Evolutionary conservation across 495 filamentous ascomycete species (phyloP).

Genomic region (Letharia lupina): DNA sequence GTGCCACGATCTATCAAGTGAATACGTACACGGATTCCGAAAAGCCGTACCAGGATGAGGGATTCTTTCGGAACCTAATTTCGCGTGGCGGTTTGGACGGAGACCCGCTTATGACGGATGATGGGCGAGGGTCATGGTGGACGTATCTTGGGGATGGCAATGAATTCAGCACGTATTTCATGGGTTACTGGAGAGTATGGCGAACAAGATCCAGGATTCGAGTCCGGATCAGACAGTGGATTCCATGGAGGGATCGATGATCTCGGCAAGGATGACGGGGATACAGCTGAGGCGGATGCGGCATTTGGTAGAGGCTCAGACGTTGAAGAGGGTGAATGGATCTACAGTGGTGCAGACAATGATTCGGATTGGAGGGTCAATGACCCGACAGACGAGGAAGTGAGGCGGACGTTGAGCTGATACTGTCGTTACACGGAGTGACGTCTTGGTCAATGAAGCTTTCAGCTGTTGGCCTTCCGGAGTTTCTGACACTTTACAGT

Average conservation of each 20-base stretch:
- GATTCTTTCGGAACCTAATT: neutral
- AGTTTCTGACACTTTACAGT: too few species aligned
- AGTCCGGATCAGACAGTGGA: neutral
- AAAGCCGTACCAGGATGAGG: neutral
- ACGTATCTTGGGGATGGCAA: neutral
- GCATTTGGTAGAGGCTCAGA: neutral
- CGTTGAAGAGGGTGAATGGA: neutral
- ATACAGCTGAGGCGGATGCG: neutral
- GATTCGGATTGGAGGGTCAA: neutral
- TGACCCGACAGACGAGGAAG: too few species aligned
- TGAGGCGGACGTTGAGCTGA: too few species aligned
- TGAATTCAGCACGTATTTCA: neutral
- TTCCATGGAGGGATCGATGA: neutral
- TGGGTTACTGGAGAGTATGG: neutral
- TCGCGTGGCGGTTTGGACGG: neutral
- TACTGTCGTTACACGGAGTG: too few species aligned
- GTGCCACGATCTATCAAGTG: neutral
- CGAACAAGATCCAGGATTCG: neutral
- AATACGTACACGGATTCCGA: neutral
- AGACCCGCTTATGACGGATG: neutral
- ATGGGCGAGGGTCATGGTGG: neutral
- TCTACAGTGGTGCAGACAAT: neutral
- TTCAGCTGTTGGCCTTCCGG: too few species aligned
- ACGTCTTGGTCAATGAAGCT: too few species aligned
- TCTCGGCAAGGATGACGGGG: neutral